Percentiles rank a stretch among this genome's conserved stretches.
These are phyloP conservation scores for Boletus subcaerulescens DNA, from an alignment of 768 basidiomycete species.

Conservation along the genomic window DNA sequence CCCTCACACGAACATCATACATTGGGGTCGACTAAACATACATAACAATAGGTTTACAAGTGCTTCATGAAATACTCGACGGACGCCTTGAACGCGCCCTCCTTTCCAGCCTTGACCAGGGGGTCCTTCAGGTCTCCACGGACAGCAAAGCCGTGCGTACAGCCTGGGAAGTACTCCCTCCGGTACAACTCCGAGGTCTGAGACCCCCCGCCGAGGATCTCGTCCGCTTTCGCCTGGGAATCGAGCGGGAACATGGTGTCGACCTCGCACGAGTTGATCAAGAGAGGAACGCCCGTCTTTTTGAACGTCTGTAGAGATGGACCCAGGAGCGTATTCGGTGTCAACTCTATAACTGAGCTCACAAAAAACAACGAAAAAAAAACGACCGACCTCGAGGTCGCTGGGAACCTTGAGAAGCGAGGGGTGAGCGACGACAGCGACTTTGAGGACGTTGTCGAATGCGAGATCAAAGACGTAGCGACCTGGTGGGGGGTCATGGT, in stretches of 20 bases:
- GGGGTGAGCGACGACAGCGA: conserved; percentile 45
- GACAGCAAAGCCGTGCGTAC: conserved; percentile 55
- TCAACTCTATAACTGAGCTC: neutral
- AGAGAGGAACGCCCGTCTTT: conserved; percentile 49
- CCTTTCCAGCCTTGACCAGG: conserved; percentile 57
- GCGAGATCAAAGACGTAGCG: conserved; percentile 48
- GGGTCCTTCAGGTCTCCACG: conserved; percentile 48
- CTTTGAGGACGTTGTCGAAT: conserved; percentile 38
- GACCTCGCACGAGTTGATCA: conserved; percentile 63
- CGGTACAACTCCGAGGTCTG: conserved; percentile 42
- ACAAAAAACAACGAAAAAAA: neutral
- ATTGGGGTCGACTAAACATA: neutral
- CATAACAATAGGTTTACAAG: conserved; percentile 11
- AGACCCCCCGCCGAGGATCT: conserved; percentile 45
- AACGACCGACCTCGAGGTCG: conserved; percentile 54
- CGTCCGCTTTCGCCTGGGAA: conserved; percentile 43
- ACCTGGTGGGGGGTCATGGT: conserved; percentile 13
- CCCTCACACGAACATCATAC: neutral
- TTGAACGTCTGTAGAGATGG: conserved; percentile 44
- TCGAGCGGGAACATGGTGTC: conserved; percentile 52
- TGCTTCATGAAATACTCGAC: conserved; percentile 52
- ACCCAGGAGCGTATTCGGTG: neutral
- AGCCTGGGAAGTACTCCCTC: conserved; percentile 33
- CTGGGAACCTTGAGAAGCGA: conserved; percentile 35
- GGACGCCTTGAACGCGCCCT: conserved; percentile 48